Percentiles rank a stretch among this genome's conserved stretches.
Evolutionary conservation across 352 stramenopile species (phyloP).

Genomic region (Aphanomyces stellatus): DNA sequence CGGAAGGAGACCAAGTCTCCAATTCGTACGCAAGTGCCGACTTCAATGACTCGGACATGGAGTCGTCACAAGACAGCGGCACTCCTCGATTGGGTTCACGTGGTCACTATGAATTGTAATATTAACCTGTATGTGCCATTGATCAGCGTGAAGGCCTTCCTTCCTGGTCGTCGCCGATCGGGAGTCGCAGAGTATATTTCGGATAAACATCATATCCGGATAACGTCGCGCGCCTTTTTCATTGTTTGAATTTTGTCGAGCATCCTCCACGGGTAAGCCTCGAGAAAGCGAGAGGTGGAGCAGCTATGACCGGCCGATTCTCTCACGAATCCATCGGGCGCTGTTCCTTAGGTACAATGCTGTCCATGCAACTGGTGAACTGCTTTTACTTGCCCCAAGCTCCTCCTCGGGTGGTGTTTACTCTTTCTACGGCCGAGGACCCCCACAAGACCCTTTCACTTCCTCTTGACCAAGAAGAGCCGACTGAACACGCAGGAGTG

Average conservation of each 20-base stretch:
- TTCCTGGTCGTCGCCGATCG: no score
- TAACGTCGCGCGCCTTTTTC: background rate
- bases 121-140: no score
- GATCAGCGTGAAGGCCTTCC: no score
- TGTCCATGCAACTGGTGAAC: background rate
- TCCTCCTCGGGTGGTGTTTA: constrained; percentile 1
- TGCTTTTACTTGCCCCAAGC: background rate
- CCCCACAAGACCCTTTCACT: background rate
- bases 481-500: background rate
- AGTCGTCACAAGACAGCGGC: no score
- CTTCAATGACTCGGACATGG: no score
- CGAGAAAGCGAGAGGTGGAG: background rate
- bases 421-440: background rate
- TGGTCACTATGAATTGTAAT: no score
- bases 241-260: background rate
- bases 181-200: no score
- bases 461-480: background rate
- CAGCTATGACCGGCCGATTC: background rate
- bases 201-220: background rate
- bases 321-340: background rate
- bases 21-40: no score
- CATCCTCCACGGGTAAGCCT: background rate
- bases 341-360: background rate
- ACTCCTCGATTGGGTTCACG: no score
- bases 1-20: no score